Evolutionary conservation across 192 early-diverging fungal species (phyloP).

Genomic region (Dissophora ornata): DNA sequence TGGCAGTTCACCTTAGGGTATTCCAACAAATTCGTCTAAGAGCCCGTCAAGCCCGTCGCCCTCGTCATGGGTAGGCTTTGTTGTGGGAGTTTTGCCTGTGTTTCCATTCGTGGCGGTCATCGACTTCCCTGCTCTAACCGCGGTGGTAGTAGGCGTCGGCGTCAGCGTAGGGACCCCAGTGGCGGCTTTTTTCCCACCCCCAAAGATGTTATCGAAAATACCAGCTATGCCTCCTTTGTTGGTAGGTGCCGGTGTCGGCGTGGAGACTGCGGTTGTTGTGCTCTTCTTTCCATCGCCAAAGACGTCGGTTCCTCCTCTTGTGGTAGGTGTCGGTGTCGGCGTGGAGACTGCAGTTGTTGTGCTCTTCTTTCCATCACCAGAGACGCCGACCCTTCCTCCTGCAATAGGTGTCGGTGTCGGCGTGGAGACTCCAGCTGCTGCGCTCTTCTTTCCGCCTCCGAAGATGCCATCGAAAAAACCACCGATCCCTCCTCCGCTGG

Average conservation of each 20-base stretch:
- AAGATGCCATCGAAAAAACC: background rate
- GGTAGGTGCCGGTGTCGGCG: background rate
- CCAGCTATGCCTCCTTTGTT: background rate
- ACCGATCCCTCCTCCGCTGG: conserved; percentile 2
- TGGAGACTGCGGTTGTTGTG: background rate
- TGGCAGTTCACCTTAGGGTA: no score
- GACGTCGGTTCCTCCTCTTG: background rate
- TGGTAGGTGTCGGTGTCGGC: background rate
- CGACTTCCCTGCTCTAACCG: no score
- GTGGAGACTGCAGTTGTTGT: background rate
- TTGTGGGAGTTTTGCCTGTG: background rate
- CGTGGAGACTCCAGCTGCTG: background rate
- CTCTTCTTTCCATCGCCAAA: background rate
- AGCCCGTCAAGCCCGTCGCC: no score
- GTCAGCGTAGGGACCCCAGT: background rate
- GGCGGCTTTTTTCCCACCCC: background rate
- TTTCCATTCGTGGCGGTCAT: background rate
- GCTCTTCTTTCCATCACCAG: background rate
- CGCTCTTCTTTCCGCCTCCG: background rate
- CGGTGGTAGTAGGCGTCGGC: background rate
- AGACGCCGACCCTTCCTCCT: background rate
- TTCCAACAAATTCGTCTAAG: no score
- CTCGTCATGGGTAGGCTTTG: no score
- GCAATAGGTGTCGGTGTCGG: background rate
- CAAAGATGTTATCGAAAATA: conserved; percentile 1